Base-by-base conservation (phyloP, 2,329 filamentous ascomycete genomes). In the Xylariaceae sp. region DNA sequence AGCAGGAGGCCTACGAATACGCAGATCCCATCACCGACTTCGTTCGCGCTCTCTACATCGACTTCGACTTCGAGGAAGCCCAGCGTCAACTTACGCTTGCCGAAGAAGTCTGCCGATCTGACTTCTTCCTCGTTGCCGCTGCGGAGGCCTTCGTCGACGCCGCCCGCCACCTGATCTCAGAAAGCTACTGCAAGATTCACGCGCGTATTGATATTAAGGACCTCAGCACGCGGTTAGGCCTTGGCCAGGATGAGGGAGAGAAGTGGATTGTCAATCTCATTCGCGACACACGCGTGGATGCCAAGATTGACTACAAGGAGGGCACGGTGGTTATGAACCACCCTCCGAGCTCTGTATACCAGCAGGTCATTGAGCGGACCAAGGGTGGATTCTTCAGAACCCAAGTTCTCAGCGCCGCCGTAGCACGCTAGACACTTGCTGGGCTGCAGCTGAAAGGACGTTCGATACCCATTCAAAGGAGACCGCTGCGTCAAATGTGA, bases 181-280 rank as follows among this genome's bases (percentile, higher is more conserved):
- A 99, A 80, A 91, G 86, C 73, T 99, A 99, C 82, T 99, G 94
- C 89, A 97, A 97, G 84, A 99, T 99, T 72, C 95, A 97, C 74
- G 91, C 95, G 71, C 84, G 92, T 66, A 99, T 99, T 71, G 92
- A 97, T 73, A 97, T 99, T 73, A 91, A 91, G 82, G 94, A 97
- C 67, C 83, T 99, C 56, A 96, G 91, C 62, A 87, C 85, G 61
- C 89, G 94, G 71, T 85, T 99, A 57, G 94, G 92, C 62, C 81
- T 99, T 62, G 90, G 88, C 71, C 86, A 91, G 67, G 90, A 95
- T 70, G 94, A 97, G 69, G 94, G 94, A 67, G 94, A 99, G 84
- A 99, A 99, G 80, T 99, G 94, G 94, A 99, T 99, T 69, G 94
- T 99, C 67, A 99, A 99, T 79, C 82, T 99, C 62, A 99, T 99